Percentiles rank a stretch among this genome's conserved stretches.
phyloP scores from a whole-genome alignment of 495 filamentous ascomycete species.

The Podospora pseudoanserina region DNA sequence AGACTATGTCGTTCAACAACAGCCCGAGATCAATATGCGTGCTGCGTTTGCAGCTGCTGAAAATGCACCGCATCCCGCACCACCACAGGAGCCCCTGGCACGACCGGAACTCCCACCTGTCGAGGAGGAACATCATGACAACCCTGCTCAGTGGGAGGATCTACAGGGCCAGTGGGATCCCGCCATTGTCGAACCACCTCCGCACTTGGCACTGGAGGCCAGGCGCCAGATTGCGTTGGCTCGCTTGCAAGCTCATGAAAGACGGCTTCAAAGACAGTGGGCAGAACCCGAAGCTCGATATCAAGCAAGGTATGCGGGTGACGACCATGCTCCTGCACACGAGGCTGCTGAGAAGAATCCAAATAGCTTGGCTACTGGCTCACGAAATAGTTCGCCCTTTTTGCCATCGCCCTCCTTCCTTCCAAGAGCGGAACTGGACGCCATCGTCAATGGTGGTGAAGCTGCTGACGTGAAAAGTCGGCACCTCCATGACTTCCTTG shows the following conservation, averaged over 20 bases:
- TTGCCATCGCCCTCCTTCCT: no score
- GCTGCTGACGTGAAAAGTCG: background rate
- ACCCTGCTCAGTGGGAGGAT: conserved; percentile 16
- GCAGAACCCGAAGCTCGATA: background rate
- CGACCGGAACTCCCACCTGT: conserved; percentile 1
- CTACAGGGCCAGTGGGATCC: background rate
- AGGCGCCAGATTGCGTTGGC: background rate
- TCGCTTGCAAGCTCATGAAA: background rate
- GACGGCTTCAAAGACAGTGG: background rate
- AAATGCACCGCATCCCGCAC: conserved; percentile 47
- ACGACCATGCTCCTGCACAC: background rate
- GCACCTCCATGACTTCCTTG: conserved; percentile 27
- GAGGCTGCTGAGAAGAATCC: background rate
- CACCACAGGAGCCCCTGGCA: conserved; percentile 17
- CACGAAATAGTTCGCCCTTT: background rate
- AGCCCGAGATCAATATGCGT: conserved; percentile 69
- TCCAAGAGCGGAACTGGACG: background rate
- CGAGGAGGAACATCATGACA: conserved; percentile 19
- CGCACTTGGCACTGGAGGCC: background rate
- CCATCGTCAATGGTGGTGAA: background rate
- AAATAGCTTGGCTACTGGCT: background rate
- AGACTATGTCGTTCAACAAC: conserved; percentile 98
- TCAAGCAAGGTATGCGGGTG: background rate
- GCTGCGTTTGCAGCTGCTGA: conserved; percentile 51
- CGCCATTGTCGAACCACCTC: background rate